phyloP scores from a whole-genome alignment of 306 rosid genomes.

The Albizia julibrissin region DNA sequence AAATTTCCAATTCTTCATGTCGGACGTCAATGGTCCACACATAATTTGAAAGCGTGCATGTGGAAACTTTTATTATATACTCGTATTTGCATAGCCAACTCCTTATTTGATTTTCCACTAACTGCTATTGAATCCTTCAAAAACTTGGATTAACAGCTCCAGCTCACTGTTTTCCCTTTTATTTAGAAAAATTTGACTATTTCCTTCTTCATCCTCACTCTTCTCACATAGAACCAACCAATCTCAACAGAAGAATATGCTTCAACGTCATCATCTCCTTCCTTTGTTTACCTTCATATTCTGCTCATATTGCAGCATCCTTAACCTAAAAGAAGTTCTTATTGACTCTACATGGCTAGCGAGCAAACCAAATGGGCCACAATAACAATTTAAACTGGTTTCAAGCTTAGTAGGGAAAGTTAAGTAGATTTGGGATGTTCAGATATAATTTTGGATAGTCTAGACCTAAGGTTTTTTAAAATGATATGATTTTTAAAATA shows the following conservation, averaged over 20 bases:
- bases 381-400: too few species aligned
- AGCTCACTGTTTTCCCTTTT: background rate
- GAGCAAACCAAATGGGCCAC: too few species aligned
- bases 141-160: background rate
- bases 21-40: background rate
- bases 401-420: too few species aligned
- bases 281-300: background rate
- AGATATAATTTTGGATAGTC: too few species aligned
- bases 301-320: conserved; percentile 15
- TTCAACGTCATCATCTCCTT: background rate
- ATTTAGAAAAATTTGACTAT: background rate
- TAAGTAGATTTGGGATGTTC: too few species aligned
- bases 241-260: background rate
- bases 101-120: background rate
- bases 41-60: background rate
- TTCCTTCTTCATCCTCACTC: background rate
- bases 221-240: background rate
- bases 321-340: too few species aligned
- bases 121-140: background rate
- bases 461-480: too few species aligned
- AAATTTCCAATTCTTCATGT: background rate
- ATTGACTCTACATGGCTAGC: too few species aligned
- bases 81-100: background rate
- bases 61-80: background rate
- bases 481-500: too few species aligned